Base-by-base conservation (phyloP, 2,329 filamentous ascomycete species). In the Periconia macrospinosa region DNA sequence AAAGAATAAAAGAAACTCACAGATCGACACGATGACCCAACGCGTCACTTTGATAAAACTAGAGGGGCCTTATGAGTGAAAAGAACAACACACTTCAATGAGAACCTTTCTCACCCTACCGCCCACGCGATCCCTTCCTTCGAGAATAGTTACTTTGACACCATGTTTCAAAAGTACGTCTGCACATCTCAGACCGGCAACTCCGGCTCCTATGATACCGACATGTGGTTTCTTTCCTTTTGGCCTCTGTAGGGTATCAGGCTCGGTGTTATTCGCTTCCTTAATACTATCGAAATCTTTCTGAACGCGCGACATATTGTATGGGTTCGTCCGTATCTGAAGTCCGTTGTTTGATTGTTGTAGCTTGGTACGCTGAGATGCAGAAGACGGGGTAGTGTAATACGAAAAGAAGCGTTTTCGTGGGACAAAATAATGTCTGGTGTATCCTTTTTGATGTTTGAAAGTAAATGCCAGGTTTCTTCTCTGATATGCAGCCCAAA, bases 181-280 rank as follows among this genome's bases (percentile, higher is more conserved):
- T 49, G 88, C 87, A 66, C 86, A 89, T 57, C 87, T 80, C n/a
- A 92, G 76, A 0, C 88, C 88, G 6, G 88, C 81, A 23, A 91
- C 78, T 6, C 88, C 88, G 40, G 86, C 88, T 17, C 88, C 89
- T 40, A 92, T 75, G n/a, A 92, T 76, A 30, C 83, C 85, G 41
- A 91, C 74, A 57, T 85, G 84, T 8, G 83, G 81, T 43, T 65
- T 71, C 49, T 70, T 74, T 23, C 68, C 70, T 20, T 65, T 61
- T 17, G 60, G 57, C 56, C 70, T 65, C 11, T 67, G 62, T 20
- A 74, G 59, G 63, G 73, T 72, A 8, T 54, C 50, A 3, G 45
- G 45, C 11, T 62, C 55, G 45, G 41, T 19, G 23, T 53, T 56
- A 57, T 62, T 61, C 14, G 52, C 37, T 18, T 62, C 60, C 35